These are phyloP conservation scores for Astrothelium macrocarpum DNA, from an alignment of 495 filamentous ascomycete genomes.

Conservation along the genomic window DNA sequence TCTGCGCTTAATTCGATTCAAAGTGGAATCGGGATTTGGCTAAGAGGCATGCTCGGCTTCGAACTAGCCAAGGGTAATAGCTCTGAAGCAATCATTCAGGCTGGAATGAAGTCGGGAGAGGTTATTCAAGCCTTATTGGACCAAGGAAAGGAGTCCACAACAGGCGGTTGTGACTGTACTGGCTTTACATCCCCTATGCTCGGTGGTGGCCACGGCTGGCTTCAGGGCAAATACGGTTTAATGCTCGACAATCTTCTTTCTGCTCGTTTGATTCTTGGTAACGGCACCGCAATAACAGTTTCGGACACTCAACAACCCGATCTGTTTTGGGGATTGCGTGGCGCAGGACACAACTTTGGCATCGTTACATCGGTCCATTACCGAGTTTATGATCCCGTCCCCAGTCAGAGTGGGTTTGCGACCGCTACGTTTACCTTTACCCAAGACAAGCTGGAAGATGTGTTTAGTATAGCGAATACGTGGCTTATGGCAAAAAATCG, in stretches of 20 bases:
- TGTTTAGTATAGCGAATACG: slow-evolving; percentile 2
- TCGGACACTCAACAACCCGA: too few species aligned
- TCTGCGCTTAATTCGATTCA: neutral
- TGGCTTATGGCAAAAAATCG: slow-evolving; percentile 2
- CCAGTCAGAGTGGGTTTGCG: neutral
- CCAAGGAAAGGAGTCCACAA: neutral
- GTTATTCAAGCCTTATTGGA: neutral
- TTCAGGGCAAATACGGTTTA: too few species aligned
- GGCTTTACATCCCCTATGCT: too few species aligned
- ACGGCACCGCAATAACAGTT: too few species aligned
- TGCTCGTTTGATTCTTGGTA: too few species aligned
- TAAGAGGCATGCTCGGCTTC: neutral
- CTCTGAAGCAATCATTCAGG: neutral
- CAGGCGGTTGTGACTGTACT: too few species aligned
- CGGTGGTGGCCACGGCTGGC: too few species aligned
- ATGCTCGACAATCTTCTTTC: too few species aligned
- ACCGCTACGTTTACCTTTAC: slow-evolving; percentile 3
- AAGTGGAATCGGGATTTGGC: slow-evolving; percentile 5
- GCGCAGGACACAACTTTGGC: too few species aligned
- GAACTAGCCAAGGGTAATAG: neutral
- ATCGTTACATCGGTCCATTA: too few species aligned
- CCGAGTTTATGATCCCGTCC: too few species aligned
- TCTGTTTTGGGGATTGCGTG: too few species aligned
- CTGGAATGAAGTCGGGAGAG: neutral
- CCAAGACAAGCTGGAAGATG: slow-evolving; percentile 8